Percentiles rank a stretch among this genome's conserved stretches.
These are phyloP conservation scores for Blastocladiella britannica DNA, from an alignment of 192 early-diverging fungal species.

Conservation along the genomic window DNA sequence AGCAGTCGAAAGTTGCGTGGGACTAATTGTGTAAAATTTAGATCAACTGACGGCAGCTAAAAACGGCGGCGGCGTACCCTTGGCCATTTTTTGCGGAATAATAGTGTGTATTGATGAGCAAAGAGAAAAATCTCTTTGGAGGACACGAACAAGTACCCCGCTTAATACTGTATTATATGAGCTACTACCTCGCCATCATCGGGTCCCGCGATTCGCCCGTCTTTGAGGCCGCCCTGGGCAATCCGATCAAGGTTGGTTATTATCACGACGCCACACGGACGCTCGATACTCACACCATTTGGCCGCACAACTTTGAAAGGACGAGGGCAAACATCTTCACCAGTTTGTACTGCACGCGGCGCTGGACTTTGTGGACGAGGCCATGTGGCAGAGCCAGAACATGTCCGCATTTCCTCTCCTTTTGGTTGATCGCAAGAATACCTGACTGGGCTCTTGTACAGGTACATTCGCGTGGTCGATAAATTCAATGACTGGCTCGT, in stretches of 20 bases:
- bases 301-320: too few relatives aligned
- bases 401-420: slow-evolving; percentile 1
- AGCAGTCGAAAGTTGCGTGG: slow-evolving; percentile 92
- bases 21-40: too few relatives aligned
- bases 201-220: slow-evolving; percentile 87
- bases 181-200: slow-evolving; percentile 80
- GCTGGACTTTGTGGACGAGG: slow-evolving; percentile 89
- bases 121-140: too few relatives aligned
- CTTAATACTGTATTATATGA: slow-evolving; percentile 3
- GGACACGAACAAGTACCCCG: too few relatives aligned
- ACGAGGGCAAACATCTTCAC: slow-evolving; percentile 58
- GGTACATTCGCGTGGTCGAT: slow-evolving; percentile 87
- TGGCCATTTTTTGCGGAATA: too few relatives aligned
- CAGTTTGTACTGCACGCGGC: slow-evolving; percentile 95
- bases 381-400: slow-evolving; percentile 52
- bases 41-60: too few relatives aligned
- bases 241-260: slow-evolving; percentile 10
- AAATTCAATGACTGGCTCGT: slow-evolving; percentile 85
- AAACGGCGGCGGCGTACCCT: too few relatives aligned
- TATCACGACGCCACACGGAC: too few relatives aligned
- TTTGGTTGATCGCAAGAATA: too few relatives aligned
- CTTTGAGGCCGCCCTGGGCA: slow-evolving; percentile 77
- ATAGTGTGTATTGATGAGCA: too few relatives aligned
- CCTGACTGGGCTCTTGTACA: slow-evolving; percentile 8
- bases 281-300: too few relatives aligned